Conservation (phyloP, 2,329 filamentous ascomycete genomes). For the Claviceps pazoutovae region DNA sequence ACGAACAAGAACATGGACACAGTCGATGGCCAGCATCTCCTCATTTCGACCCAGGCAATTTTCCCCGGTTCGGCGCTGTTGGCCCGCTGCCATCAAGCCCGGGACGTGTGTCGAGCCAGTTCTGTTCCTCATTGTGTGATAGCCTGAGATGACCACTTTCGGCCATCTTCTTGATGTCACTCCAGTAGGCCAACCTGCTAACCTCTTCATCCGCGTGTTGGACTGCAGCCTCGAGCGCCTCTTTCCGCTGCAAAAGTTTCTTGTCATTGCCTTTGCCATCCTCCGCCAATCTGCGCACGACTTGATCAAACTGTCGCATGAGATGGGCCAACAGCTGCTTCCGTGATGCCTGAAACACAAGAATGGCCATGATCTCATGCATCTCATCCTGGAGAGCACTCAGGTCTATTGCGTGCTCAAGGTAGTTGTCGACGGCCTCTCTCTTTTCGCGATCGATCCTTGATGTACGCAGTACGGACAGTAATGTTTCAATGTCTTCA, state of each 20-base stretch:
- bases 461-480: conserved; percentile 52
- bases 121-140: conserved; percentile 25
- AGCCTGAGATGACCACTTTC: conserved; percentile 32
- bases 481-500: conserved; percentile 51
- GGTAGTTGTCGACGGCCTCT: conserved; percentile 66
- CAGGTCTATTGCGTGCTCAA: conserved; percentile 67
- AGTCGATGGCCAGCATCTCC: neutral
- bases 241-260: conserved; percentile 31
- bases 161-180: conserved; percentile 61
- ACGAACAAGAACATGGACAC: neutral
- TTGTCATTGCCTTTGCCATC: conserved; percentile 20
- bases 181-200: conserved; percentile 74
- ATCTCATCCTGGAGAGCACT: conserved; percentile 62
- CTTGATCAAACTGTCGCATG: conserved; percentile 40
- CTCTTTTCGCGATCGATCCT: conserved; percentile 87
- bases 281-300: conserved; percentile 22
- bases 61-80: conserved; percentile 18
- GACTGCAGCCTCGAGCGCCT: conserved; percentile 60
- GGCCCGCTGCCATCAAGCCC: conserved; percentile 41
- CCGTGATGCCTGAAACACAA: conserved; percentile 82
- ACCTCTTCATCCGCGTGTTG: conserved; percentile 70
- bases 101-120: conserved; percentile 29
- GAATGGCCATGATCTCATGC: conserved; percentile 70
- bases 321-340: conserved; percentile 61
- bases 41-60: conserved; percentile 2